Percentiles rank a stretch among this genome's conserved stretches.
phyloP scores from a whole-genome alignment of 1,284 basidiomycete species.

The Mycosarcoma mackinlayi region DNA sequence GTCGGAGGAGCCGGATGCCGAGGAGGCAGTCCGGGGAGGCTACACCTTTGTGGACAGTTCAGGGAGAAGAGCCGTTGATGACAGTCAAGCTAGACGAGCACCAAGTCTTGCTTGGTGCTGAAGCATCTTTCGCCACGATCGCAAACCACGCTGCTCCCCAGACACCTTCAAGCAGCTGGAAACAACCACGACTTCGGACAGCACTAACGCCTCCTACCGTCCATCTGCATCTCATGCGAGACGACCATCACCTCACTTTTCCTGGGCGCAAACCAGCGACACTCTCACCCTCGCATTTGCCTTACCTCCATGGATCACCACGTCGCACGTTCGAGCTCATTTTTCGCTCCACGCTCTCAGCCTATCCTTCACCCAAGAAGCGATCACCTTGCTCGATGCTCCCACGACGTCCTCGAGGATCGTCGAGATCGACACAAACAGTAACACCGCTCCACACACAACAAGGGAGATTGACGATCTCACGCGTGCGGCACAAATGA shows the following conservation, averaged over 20 bases:
- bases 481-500: slow-evolving; percentile 25
- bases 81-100: slow-evolving; percentile 26
- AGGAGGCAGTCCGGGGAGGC: neutral
- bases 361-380: slow-evolving; percentile 73
- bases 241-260: slow-evolving; percentile 71
- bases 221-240: slow-evolving; percentile 7
- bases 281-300: slow-evolving; percentile 84
- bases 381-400: slow-evolving; percentile 24
- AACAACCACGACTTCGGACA: neutral
- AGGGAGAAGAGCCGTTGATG: slow-evolving; percentile 42
- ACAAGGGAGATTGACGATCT: slow-evolving; percentile 16
- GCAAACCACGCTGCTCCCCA: neutral
- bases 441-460: neutral
- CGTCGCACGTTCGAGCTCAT: slow-evolving; percentile 66
- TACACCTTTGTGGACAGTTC: slow-evolving; percentile 18
- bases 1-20: neutral
- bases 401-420: slow-evolving; percentile 68
- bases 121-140: slow-evolving; percentile 17
- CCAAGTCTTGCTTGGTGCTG: slow-evolving; percentile 24
- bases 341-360: slow-evolving; percentile 78
- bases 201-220: slow-evolving; percentile 62
- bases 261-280: slow-evolving; percentile 88
- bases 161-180: neutral
- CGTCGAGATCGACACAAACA: slow-evolving; percentile 72
- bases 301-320: slow-evolving; percentile 74